Evolutionary conservation across 2,329 filamentous ascomycete genomes (phyloP), one percentile per base, ranked within the genome.

Genomic region (Parasarocladium wereldwijsianum): DNA sequence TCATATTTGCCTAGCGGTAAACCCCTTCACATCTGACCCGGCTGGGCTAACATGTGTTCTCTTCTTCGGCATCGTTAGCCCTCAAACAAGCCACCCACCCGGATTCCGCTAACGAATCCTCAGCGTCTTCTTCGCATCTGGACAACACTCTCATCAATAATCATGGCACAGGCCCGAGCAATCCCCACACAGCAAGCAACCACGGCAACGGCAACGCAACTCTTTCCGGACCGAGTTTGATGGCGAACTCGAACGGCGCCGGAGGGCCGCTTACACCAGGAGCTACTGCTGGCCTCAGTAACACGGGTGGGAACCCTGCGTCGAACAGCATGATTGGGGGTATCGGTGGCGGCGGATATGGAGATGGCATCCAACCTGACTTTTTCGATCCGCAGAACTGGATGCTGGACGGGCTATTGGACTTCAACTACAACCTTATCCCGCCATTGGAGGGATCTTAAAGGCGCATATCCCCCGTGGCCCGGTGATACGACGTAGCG

Each of bases 351-450:
- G n/a, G n/a, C n/a, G n/a, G n/a, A n/a, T 77, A 81, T 38, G 65
- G 69, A 39, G 68, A 80, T 32, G 69, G 71, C 5, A 32, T 24
- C 12, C 78, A 74, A 42, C 85, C 85, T 50, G 82, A 93, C 50
- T 83, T 92, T 37, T 93, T 93, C 46, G 85, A 93, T 53, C 83
- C 86, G 1, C 66, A 93, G 43, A 83, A 87, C 50, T 94, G 86
- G 86, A 84, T 93, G 62, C 60, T 94, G 36, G 86, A 94, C 50
- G 82, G 82, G 10, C 62, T 87, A 19, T 63, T 90, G 36, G 80
- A 86, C 47, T 79, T 87, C 47, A 82, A 81, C 38, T 85, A 77
- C 46, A 66, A 62, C 8, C 76, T 70, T 43, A 60, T 65, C 21
- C 55, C 57, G 33, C 59, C 64, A 1, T 49, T 72, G 21, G 70